Conservation (phyloP, 2,329 filamentous ascomycete genomes). For the Alternaria sp. region DNA sequence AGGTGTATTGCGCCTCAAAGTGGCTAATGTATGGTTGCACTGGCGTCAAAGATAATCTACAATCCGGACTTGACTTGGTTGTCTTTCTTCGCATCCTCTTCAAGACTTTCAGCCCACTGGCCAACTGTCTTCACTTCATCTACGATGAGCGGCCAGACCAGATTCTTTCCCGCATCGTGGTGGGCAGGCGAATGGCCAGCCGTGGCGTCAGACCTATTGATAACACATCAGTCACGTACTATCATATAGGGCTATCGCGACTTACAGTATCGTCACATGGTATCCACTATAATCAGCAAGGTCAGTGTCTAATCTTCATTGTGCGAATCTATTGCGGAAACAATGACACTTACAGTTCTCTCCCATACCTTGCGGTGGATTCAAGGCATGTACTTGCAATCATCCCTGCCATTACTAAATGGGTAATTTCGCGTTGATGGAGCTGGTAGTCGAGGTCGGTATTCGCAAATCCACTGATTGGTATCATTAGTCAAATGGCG, state of each 20-base stretch:
- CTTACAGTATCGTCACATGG: not conserved
- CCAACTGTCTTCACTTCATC: not conserved
- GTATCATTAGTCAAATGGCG: no score
- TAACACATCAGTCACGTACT: no score
- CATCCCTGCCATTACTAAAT: not conserved
- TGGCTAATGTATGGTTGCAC: no score
- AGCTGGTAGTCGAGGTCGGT: not conserved
- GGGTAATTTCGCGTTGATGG: not conserved
- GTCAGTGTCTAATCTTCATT: no score
- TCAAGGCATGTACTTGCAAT: not conserved
- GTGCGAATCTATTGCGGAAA: no score
- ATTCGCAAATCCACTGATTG: not conserved
- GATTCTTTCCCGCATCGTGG: not conserved
- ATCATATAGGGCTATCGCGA: no score
- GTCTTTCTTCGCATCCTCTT: no score
- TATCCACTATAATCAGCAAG: not conserved
- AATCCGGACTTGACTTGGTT: no score
- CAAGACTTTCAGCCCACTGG: not conserved
- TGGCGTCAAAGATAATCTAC: no score
- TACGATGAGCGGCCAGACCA: not conserved
- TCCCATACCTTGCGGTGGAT: not conserved
- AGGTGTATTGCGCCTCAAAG: no score
- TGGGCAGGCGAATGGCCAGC: not conserved
- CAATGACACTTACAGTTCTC: not conserved
- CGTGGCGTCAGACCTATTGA: not conserved